Percentiles rank a stretch among this genome's conserved stretches.
Evolutionary conservation across 208 protist species (phyloP).

Genomic region (Sergeia podlipaevii): DNA sequence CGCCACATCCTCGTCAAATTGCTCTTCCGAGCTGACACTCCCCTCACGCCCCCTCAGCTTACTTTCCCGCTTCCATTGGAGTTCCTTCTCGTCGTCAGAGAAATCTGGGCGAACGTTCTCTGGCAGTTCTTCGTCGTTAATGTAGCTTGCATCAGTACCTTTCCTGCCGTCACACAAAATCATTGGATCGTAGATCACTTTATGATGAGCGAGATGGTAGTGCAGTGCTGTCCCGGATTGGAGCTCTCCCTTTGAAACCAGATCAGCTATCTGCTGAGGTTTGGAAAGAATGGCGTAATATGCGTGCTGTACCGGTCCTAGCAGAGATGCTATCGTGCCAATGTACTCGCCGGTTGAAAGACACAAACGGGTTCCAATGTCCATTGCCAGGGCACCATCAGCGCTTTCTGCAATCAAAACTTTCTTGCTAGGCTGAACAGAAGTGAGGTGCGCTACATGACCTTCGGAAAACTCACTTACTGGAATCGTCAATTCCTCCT

Average conservation of each 20-base stretch:
- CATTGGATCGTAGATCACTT: constrained; percentile 48
- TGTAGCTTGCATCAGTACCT: constrained; percentile 84
- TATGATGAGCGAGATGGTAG: constrained; percentile 48
- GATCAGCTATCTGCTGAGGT: not conserved
- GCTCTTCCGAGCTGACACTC: not conserved
- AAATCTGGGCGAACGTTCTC: constrained; percentile 79
- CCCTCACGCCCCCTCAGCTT: constrained; percentile 9
- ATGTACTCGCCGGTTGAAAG: constrained; percentile 47
- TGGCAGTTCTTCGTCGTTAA: constrained; percentile 88
- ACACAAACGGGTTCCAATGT: constrained; percentile 64
- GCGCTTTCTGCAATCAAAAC: constrained; percentile 47
- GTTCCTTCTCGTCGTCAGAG: constrained; percentile 83
- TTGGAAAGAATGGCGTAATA: constrained; percentile 43
- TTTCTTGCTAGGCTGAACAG: constrained; percentile 15
- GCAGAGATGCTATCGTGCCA: constrained; percentile 43
- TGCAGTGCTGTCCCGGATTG: constrained; percentile 28
- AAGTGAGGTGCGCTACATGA: constrained; percentile 30
- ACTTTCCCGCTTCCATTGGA: constrained; percentile 74
- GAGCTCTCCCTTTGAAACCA: not conserved
- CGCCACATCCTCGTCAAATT: too few species aligned
- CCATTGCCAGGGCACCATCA: constrained; percentile 38
- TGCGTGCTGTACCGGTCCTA: constrained; percentile 57
- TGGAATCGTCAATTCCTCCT: constrained; percentile 16
- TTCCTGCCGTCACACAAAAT: constrained; percentile 49
- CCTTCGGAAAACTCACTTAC: constrained; percentile 54